phyloP scores from a whole-genome alignment of 768 basidiomycete species.

The Pluteus cervinus region DNA sequence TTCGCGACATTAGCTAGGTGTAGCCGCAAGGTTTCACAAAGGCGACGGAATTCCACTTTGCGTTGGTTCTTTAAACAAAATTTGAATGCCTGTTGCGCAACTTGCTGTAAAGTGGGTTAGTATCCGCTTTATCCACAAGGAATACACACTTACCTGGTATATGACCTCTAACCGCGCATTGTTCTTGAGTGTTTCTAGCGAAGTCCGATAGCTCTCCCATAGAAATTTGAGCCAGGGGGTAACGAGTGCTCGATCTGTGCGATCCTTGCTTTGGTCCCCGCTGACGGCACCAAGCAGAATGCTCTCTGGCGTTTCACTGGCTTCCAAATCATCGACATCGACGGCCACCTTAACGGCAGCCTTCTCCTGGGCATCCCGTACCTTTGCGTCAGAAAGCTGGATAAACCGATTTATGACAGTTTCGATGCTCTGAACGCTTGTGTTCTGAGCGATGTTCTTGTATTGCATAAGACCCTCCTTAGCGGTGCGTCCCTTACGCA shows the following conservation, averaged over 20 bases:
- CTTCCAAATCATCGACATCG: constrained; percentile 93
- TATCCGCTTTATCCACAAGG: neutral
- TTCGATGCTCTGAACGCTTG: constrained; percentile 88
- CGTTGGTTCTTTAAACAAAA: constrained; percentile 93
- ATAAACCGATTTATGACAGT: constrained; percentile 85
- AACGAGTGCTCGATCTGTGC: constrained; percentile 91
- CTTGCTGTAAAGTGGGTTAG: constrained; percentile 48
- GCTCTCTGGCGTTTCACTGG: constrained; percentile 90
- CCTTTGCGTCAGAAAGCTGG: constrained; percentile 72
- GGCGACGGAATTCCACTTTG: constrained; percentile 94
- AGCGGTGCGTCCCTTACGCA: constrained; percentile 89
- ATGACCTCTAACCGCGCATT: constrained; percentile 88
- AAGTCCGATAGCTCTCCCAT: constrained; percentile 98
- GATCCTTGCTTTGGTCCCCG: constrained; percentile 85
- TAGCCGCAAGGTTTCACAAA: constrained; percentile 93
- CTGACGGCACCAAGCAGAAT: constrained; percentile 88
- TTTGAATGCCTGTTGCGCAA: constrained; percentile 95
- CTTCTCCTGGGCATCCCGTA: constrained; percentile 81
- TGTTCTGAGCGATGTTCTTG: constrained; percentile 97
- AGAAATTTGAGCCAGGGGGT: constrained; percentile 97
- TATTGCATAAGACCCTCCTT: constrained; percentile 96
- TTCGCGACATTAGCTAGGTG: constrained; percentile 94
- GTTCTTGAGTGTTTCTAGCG: constrained; percentile 92
- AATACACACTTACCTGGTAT: constrained; percentile 68
- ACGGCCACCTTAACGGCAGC: constrained; percentile 70